A percentile compares a stretch with the other conserved stretches of the same genome.
phyloP scores from a whole-genome alignment of 352 stramenopile species.

The Pythium aquatile region DNA sequence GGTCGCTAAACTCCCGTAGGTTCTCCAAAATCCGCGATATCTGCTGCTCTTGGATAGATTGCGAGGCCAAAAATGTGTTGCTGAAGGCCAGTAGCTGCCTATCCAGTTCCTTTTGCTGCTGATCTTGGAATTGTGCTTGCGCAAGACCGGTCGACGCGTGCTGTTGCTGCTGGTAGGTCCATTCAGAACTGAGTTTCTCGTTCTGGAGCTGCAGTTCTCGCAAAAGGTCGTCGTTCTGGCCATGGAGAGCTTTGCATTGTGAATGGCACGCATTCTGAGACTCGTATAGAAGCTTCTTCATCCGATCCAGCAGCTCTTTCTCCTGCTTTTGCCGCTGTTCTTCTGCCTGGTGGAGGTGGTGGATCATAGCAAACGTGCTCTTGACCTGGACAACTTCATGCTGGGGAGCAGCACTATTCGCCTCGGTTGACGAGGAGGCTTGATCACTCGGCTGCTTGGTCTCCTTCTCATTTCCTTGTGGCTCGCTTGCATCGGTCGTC shows the following conservation, averaged over 20 bases:
- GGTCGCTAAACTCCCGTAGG: constrained; percentile 24
- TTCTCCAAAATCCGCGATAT: constrained; percentile 24
- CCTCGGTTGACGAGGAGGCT: neutral
- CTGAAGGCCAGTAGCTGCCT: constrained; percentile 26
- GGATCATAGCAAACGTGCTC: constrained; percentile 44
- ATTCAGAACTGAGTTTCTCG: constrained; percentile 16
- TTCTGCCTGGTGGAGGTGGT: constrained; percentile 40
- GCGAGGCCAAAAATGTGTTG: constrained; percentile 24
- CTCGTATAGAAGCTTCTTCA: constrained; percentile 16
- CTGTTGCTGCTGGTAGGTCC: constrained; percentile 28
- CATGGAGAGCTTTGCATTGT: constrained; percentile 16
- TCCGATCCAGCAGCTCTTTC: constrained; percentile 9
- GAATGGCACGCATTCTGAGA: constrained; percentile 12
- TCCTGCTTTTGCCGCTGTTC: constrained; percentile 29
- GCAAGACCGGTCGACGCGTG: constrained; percentile 16
- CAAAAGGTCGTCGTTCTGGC: constrained; percentile 38
- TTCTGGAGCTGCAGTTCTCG: constrained; percentile 36
- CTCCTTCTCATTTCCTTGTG: neutral
- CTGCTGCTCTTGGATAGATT: constrained; percentile 36
- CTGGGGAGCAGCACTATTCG: neutral
- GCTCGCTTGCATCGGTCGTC: neutral
- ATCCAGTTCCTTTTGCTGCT: constrained; percentile 28
- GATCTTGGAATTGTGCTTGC: constrained; percentile 7
- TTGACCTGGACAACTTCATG: constrained; percentile 3
- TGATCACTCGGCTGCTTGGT: neutral